Percentiles rank a stretch among this genome's conserved stretches.
Evolutionary conservation across 768 basidiomycete genomes (phyloP).

Genomic region (Steccherinum ochraceum): DNA sequence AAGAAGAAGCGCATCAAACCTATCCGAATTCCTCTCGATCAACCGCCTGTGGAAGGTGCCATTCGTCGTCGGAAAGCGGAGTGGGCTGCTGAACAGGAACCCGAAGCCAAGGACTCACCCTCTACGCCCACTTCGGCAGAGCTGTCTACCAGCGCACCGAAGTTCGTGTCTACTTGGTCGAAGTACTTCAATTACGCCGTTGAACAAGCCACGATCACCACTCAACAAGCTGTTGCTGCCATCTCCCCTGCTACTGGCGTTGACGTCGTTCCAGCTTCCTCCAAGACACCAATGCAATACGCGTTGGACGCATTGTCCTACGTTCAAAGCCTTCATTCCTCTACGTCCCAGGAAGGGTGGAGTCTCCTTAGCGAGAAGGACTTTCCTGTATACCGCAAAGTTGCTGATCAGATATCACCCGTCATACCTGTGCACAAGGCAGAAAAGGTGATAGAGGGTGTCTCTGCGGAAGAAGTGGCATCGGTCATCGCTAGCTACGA

Average conservation of each 20-base stretch:
- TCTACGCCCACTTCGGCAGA: slow-evolving; percentile 19
- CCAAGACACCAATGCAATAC: slow-evolving; percentile 70
- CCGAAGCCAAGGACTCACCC: slow-evolving; percentile 1
- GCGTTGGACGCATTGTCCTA: slow-evolving; percentile 79
- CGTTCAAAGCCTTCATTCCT: slow-evolving; percentile 64
- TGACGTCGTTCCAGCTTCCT: slow-evolving; percentile 39
- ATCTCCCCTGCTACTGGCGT: slow-evolving; percentile 51
- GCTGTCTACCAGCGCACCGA: slow-evolving; percentile 53
- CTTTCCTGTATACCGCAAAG: slow-evolving; percentile 66
- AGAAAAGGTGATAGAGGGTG: slow-evolving; percentile 87
- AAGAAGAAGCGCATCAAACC: slow-evolving; percentile 87
- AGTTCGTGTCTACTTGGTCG: slow-evolving; percentile 61
- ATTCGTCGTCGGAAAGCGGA: slow-evolving; percentile 67
- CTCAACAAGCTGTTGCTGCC: slow-evolving; percentile 73
- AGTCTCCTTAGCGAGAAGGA: slow-evolving; percentile 70
- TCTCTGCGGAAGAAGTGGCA: slow-evolving; percentile 88
- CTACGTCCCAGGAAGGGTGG: slow-evolving; percentile 61
- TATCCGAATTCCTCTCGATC: slow-evolving; percentile 83
- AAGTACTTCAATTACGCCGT: slow-evolving; percentile 71
- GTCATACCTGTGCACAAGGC: slow-evolving; percentile 82
- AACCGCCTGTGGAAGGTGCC: slow-evolving; percentile 74
- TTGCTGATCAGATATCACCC: slow-evolving; percentile 72
- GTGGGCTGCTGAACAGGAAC: slow-evolving; percentile 54
- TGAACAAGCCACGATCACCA: slow-evolving; percentile 66
- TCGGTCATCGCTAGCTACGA: slow-evolving; percentile 63